Evolutionary conservation across 106 monocot genomes (phyloP).

Genomic region (Iris macrosiphon): DNA sequence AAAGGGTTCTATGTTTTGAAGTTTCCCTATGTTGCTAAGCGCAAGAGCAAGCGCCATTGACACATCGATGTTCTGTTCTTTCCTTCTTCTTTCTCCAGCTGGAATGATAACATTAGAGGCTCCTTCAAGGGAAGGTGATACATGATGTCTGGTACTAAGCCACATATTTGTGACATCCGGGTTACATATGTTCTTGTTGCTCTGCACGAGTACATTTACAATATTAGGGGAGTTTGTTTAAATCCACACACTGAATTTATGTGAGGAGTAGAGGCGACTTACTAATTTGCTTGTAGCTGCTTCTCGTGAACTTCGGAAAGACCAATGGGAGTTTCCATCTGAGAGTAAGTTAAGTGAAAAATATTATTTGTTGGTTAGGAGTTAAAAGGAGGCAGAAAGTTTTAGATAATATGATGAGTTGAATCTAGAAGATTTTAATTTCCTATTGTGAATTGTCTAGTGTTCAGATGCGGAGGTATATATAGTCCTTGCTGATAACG

Average conservation of each 20-base stretch:
- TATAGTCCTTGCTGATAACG: too few relatives aligned
- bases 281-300: conserved; percentile 24
- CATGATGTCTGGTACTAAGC: conserved; percentile 13
- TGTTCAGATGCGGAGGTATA: too few relatives aligned
- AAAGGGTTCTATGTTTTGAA: conserved; percentile 43
- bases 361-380: too few relatives aligned
- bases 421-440: too few relatives aligned
- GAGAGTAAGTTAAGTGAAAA: not conserved
- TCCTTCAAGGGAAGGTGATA: conserved; percentile 15
- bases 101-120: conserved; percentile 43
- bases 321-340: conserved; percentile 32
- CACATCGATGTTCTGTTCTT: conserved; percentile 26
- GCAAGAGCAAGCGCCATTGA: conserved; percentile 71
- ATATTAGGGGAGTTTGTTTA: not conserved
- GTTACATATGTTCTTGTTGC: conserved; percentile 7
- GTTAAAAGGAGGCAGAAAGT: too few relatives aligned
- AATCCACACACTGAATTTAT: not conserved
- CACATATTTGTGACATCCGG: conserved; percentile 7
- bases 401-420: too few relatives aligned
- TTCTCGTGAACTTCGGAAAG: conserved; percentile 23
- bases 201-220: conserved; percentile 14
- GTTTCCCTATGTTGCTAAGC: conserved; percentile 46
- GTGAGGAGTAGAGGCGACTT: conserved; percentile 19
- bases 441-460: too few relatives aligned
- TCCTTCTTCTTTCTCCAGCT: conserved; percentile 13